Conservation (phyloP, 2,329 filamentous ascomycete genomes). For the Fusarium redolens region DNA sequence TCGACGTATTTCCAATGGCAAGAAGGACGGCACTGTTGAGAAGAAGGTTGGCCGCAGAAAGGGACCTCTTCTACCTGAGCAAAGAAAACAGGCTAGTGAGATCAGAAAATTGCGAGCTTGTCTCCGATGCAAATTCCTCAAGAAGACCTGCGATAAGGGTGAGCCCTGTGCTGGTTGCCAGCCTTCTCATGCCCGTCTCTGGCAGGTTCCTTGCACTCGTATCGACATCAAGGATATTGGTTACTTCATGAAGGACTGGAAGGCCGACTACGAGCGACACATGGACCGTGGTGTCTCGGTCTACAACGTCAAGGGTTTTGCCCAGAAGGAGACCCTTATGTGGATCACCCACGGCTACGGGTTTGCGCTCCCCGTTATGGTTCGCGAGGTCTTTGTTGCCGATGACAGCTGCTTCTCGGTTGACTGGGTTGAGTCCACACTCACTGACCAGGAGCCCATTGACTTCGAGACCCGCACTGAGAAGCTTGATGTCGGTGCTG, state of each 20-base stretch:
- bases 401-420: constrained; percentile 94
- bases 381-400: constrained; percentile 90
- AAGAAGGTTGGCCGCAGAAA: constrained; percentile 94
- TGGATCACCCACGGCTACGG: constrained; percentile 98
- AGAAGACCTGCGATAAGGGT: constrained; percentile 98
- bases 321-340: constrained; percentile 74
- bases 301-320: constrained; percentile 91
- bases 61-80: constrained; percentile 90
- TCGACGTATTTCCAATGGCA: constrained; percentile 79
- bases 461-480: constrained; percentile 90
- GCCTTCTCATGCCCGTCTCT: constrained; percentile 92
- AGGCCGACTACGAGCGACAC: constrained; percentile 94
- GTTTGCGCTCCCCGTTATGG: constrained; percentile 90
- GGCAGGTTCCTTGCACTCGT: constrained; percentile 97
- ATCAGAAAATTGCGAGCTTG: constrained; percentile 95
- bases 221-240: constrained; percentile 99
- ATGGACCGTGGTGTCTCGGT: constrained; percentile 88
- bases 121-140: constrained; percentile 96
- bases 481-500: constrained; percentile 87
- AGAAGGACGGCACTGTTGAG: constrained; percentile 82
- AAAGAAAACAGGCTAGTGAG: constrained; percentile 95
- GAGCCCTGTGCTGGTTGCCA: constrained; percentile 96
- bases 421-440: constrained; percentile 89
- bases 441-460: constrained; percentile 75
- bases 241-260: constrained; percentile 99